A percentile compares a stretch with the other conserved stretches of the same genome.
phyloP scores from a whole-genome alignment of 2,329 filamentous ascomycete species.

The Pyrenochaeta sp. region DNA sequence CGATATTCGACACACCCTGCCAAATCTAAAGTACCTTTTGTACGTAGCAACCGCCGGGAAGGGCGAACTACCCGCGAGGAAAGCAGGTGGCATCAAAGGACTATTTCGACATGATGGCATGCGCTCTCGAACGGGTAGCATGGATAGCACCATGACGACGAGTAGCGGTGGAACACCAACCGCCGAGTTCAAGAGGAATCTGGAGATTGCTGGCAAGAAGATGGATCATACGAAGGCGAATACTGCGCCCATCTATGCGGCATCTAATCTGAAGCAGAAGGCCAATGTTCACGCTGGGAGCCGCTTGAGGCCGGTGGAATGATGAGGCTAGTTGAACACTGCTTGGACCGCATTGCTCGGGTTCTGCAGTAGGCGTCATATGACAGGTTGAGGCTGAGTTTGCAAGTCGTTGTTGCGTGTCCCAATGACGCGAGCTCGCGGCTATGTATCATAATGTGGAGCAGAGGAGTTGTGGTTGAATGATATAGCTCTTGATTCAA shows the following conservation, averaged over 20 bases:
- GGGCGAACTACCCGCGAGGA: slow-evolving; percentile 61
- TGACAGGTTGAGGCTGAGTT: slow-evolving; percentile 2
- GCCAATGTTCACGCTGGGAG: slow-evolving; percentile 27
- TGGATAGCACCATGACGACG: slow-evolving; percentile 39
- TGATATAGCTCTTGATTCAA: too few relatives aligned
- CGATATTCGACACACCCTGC: slow-evolving; percentile 89
- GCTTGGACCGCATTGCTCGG: neutral
- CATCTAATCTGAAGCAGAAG: slow-evolving; percentile 27
- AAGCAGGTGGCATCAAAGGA: slow-evolving; percentile 46
- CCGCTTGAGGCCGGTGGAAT: slow-evolving; percentile 33
- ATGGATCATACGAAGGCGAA: slow-evolving; percentile 21
- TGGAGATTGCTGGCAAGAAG: slow-evolving; percentile 23
- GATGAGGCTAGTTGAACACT: too few relatives aligned
- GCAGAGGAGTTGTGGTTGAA: too few relatives aligned
- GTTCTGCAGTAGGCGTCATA: too few relatives aligned
- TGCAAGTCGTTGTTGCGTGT: too few relatives aligned
- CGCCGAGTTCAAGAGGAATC: slow-evolving; percentile 25
- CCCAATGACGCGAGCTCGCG: too few relatives aligned
- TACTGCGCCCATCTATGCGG: slow-evolving; percentile 15
- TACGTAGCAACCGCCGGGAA: slow-evolving; percentile 87
- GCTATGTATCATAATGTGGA: too few relatives aligned
- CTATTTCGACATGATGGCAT: slow-evolving; percentile 36
- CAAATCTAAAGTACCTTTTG: slow-evolving; percentile 91
- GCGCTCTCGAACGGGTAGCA: slow-evolving; percentile 39
- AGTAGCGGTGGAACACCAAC: slow-evolving; percentile 34